Evolutionary conservation across 805 yeast species (phyloP).

Genomic region (Candida sonorensis): DNA sequence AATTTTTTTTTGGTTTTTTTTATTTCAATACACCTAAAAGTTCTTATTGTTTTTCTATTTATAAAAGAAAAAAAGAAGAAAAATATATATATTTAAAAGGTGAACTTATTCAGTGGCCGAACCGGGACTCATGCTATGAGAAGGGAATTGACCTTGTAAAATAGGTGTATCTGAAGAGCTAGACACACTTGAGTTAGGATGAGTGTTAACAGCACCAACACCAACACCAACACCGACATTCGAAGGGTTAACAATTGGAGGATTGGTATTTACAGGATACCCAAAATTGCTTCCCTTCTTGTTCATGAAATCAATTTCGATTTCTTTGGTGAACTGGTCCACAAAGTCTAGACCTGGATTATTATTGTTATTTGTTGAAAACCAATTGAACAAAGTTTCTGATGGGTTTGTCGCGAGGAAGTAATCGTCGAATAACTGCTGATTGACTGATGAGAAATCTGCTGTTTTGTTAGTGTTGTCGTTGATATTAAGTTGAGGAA

Average conservation of each 20-base stretch:
- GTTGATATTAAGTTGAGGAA: not conserved
- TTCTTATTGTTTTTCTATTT: no score
- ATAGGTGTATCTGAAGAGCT: no score
- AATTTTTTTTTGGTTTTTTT: no score
- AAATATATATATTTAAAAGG: no score
- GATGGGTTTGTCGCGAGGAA: conserved; percentile 26
- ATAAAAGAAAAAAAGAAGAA: no score
- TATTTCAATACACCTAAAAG: no score
- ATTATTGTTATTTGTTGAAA: conserved; percentile 35
- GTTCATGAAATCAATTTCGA: conserved; percentile 49
- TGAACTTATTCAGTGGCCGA: no score
- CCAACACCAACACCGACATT: not conserved
- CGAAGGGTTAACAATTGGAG: not conserved
- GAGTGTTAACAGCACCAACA: not conserved
- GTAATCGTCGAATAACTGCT: conserved; percentile 27
- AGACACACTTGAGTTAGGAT: no score
- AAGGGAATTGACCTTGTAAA: no score
- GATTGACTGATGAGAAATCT: conserved; percentile 14
- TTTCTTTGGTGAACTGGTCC: conserved; percentile 76
- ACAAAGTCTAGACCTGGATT: conserved; percentile 53
- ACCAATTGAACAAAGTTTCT: conserved; percentile 42
- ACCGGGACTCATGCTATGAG: no score
- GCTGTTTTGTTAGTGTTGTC: conserved; percentile 2
- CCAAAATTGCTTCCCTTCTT: no score
- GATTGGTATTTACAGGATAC: not conserved